Evolutionary conservation across 2,329 filamentous ascomycete genomes (phyloP), one percentile per base, ranked within the genome.

Genomic region (Colletotrichum sojae): DNA sequence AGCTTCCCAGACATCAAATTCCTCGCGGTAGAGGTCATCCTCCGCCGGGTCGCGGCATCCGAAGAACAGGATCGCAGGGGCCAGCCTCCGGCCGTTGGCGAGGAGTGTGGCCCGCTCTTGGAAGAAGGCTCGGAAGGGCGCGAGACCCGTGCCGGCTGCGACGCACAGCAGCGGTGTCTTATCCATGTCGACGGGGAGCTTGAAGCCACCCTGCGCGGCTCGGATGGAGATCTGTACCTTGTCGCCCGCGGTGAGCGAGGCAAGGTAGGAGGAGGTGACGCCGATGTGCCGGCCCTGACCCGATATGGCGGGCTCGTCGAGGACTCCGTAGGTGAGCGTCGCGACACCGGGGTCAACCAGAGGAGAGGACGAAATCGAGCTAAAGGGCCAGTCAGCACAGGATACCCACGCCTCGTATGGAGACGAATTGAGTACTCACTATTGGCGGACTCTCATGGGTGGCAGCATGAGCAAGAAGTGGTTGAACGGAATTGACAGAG

Each of bases 101-200:
- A 84, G 76, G 79, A 86, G 82, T 16, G 81, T 94, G 52, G 96
- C 96, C 65, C 96, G 95, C 84, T 99, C 96, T 83, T 99, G 96
- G 53, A 98, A 92, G 78, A 99, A 99, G 66, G 96, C 96, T 72
- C 96, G 94, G 94, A 99, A 99, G 16, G 96, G 96, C 1, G 96
- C 96, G 18, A 99, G 91, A 78, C 96, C 96, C 0, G 96, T 99
- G 72, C 96, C 96, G 95, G 96, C 57, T 94, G 93, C 45, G 93
- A 95, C 74, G 94, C 92, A 79, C 90, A 92, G 71, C 88, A 83
- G 8, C 95, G 96, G 25, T 98, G 89, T 84, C 98, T 99, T 96
- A 98, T 99, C 74, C n/a, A 72, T 62, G 4, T 78, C 76, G 72
- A 98, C 95, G n/a, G 94, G 97, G 1, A 96, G 94, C 85, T 99